A percentile compares a stretch with the other conserved stretches of the same genome.
Conservation (phyloP, 257 asterid species). For the Jasminum sambac region DNA sequence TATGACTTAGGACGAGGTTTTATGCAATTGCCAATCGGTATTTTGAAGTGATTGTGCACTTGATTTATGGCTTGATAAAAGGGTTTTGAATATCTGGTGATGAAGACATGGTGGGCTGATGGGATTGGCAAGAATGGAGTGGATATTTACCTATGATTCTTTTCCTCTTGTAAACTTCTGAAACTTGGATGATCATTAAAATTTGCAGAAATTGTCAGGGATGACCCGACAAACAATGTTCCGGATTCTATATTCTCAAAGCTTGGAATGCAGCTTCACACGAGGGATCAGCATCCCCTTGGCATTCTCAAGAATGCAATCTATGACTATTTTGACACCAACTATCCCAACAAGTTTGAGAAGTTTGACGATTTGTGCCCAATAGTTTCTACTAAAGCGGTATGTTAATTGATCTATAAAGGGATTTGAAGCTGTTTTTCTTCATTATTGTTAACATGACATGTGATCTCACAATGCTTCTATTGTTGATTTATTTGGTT, state of each 20-base stretch:
- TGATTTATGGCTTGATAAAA: neutral
- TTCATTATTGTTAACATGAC: neutral
- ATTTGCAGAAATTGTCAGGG: conserved; percentile 78
- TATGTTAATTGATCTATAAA: conserved; percentile 24
- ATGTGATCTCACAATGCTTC: neutral
- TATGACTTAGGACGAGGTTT: neutral
- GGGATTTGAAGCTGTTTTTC: conserved; percentile 5
- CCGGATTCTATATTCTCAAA: conserved; percentile 85
- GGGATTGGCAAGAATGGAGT: neutral
- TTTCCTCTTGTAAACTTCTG: neutral
- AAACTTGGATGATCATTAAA: neutral
- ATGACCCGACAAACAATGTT: conserved; percentile 88
- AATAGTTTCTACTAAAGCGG: conserved; percentile 73
- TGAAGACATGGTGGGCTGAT: neutral
- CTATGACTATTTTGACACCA: conserved; percentile 75
- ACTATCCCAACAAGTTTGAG: conserved; percentile 64
- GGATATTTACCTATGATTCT: neutral
- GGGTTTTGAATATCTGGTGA: neutral
- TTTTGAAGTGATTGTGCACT: neutral
- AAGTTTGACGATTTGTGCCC: conserved; percentile 84
- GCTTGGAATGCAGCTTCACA: conserved; percentile 93
- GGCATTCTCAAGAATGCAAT: conserved; percentile 89
- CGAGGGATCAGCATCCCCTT: conserved; percentile 88
- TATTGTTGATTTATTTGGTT: conserved; percentile 9
- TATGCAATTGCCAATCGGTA: neutral